These are phyloP conservation scores for Cryphonectria carpinicola DNA, from an alignment of 2,329 filamentous ascomycete species.

Conservation along the genomic window DNA sequence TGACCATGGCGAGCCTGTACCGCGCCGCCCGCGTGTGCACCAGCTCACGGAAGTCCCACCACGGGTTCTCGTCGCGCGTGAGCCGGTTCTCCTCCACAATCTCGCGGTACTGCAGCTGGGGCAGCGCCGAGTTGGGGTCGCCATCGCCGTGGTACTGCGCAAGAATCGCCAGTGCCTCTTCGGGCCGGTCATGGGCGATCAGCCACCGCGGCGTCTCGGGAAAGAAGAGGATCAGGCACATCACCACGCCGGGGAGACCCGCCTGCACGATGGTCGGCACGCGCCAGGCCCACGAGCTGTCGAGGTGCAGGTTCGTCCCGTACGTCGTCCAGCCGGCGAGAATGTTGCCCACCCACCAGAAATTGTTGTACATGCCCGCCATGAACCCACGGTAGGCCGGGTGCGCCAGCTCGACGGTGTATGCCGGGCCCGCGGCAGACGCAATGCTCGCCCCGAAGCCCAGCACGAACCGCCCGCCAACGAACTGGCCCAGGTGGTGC, in stretches of 20 bases:
- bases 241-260: conserved; percentile 46
- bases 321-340: conserved; percentile 53
- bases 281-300: conserved; percentile 42
- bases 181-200: conserved; percentile 37
- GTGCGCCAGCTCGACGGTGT: conserved; percentile 45
- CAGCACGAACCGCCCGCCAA: conserved; percentile 63
- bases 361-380: conserved; percentile 47
- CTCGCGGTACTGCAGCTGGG: conserved; percentile 46
- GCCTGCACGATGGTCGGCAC: conserved; percentile 50
- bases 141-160: conserved; percentile 44
- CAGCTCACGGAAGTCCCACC: conserved; percentile 51
- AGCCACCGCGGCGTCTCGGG: conserved; percentile 42
- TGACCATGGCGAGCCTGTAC: conserved; percentile 47
- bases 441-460: conserved; percentile 59
- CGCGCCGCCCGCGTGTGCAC: conserved; percentile 44
- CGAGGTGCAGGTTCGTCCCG: conserved; percentile 45
- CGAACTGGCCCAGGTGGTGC: conserved; percentile 46
- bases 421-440: conserved; percentile 50
- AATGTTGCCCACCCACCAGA: conserved; percentile 54
- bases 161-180: conserved; percentile 37
- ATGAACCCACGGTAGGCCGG: conserved; percentile 51
- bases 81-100: conserved; percentile 45
- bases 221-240: conserved; percentile 37
- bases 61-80: conserved; percentile 48
- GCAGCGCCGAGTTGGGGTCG: conserved; percentile 44